Evolutionary conservation across 2,329 filamentous ascomycete genomes (phyloP).

Genomic region (Beauveria scarabaeidicola): DNA sequence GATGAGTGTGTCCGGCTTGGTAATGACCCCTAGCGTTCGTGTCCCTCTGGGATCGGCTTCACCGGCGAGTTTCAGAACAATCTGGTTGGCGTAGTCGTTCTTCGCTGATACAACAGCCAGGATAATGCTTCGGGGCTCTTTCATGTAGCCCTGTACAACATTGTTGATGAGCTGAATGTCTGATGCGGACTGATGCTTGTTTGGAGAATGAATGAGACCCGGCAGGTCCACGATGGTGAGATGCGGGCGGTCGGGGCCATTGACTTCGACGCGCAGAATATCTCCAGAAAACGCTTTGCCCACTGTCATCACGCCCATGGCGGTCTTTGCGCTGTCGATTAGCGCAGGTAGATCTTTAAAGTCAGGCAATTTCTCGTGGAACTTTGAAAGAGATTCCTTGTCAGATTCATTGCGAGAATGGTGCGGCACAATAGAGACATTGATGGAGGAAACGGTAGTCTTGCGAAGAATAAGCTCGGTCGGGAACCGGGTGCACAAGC

Average conservation of each 20-base stretch:
- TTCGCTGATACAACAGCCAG: slow-evolving; percentile 33
- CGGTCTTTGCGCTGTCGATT: slow-evolving; percentile 38
- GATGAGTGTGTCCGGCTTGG: slow-evolving; percentile 33
- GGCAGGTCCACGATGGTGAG: slow-evolving; percentile 40
- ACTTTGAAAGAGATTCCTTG: neutral
- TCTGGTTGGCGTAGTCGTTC: slow-evolving; percentile 26
- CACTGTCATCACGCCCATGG: slow-evolving; percentile 32
- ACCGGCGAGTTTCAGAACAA: slow-evolving; percentile 16
- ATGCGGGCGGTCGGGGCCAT: slow-evolving; percentile 20
- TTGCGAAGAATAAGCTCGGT: slow-evolving; percentile 43
- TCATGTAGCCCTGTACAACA: slow-evolving; percentile 33
- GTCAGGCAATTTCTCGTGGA: slow-evolving; percentile 22
- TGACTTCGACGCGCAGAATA: slow-evolving; percentile 18
- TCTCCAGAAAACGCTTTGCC: slow-evolving; percentile 18
- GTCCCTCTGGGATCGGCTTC: neutral
- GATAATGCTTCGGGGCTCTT: slow-evolving; percentile 33
- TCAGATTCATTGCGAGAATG: neutral
- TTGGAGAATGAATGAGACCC: slow-evolving; percentile 31
- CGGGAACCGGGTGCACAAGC: slow-evolving; percentile 46
- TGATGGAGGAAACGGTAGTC: slow-evolving; percentile 13
- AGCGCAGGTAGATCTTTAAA: slow-evolving; percentile 32
- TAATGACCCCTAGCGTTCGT: slow-evolving; percentile 41
- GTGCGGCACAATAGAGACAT: slow-evolving; percentile 17
- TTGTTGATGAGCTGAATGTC: slow-evolving; percentile 26
- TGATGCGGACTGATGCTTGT: slow-evolving; percentile 23